A percentile compares a stretch with the other conserved stretches of the same genome.
phyloP scores from a whole-genome alignment of 2,329 filamentous ascomycete species.

The Paracamarosporium sp. region DNA sequence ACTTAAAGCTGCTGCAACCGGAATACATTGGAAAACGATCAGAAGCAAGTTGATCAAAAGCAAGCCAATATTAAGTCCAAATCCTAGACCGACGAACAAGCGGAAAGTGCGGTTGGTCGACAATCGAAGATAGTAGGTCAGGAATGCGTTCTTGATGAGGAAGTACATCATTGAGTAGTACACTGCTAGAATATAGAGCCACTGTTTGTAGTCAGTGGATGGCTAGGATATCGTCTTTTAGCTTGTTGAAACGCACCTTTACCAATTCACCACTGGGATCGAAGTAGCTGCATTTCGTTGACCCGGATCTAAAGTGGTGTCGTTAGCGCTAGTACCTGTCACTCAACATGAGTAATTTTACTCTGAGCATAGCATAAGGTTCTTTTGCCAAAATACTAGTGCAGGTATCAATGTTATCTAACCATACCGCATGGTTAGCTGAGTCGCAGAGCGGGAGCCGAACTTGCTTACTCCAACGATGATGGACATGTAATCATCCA shows the following conservation, averaged over 20 bases:
- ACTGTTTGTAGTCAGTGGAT: background rate
- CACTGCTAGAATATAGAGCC: slow-evolving; percentile 6
- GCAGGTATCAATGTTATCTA: background rate
- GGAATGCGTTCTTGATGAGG: slow-evolving; percentile 8
- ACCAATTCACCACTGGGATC: background rate
- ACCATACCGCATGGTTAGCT: background rate
- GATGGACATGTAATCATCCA: slow-evolving; percentile 13
- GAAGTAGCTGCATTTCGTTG: background rate
- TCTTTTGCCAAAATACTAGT: background rate
- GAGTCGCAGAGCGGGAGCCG: background rate
- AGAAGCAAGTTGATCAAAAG: slow-evolving; percentile 8
- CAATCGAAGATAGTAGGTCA: slow-evolving; percentile 7
- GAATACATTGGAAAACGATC: slow-evolving; percentile 10
- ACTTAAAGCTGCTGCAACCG: slow-evolving; percentile 5
- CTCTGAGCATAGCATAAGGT: background rate
- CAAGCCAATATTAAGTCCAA: slow-evolving; percentile 1
- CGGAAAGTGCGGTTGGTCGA: slow-evolving; percentile 5
- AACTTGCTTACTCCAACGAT: slow-evolving; percentile 3
- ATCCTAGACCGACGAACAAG: slow-evolving; percentile 5
- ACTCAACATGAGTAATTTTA: background rate
- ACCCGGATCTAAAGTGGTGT: too few species aligned
- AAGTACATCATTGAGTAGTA: slow-evolving; percentile 10
- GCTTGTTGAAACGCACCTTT: too few species aligned
- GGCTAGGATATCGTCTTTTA: too few species aligned
- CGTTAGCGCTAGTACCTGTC: background rate